Conservation (phyloP, 768 basidiomycete genomes). For the Phylloporus arenicola region DNA sequence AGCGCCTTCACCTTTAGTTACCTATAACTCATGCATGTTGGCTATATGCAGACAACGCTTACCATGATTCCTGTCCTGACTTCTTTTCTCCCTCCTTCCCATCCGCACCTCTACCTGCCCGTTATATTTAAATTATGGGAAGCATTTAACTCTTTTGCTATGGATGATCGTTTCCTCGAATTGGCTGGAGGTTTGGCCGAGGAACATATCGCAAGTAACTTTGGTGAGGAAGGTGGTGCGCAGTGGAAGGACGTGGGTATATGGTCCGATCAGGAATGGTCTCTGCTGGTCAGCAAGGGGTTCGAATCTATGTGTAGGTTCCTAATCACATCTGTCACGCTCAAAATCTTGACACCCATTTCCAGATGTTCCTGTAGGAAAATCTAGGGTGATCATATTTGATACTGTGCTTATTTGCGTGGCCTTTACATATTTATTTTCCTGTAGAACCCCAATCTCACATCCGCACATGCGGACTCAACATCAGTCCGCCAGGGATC, state of each 20-base stretch:
- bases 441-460: constrained; percentile 54
- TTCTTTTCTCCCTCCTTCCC: constrained; percentile 69
- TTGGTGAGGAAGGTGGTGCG: constrained; percentile 51
- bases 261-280: constrained; percentile 82
- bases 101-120: constrained; percentile 65
- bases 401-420: background rate
- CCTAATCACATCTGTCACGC: background rate
- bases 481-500: constrained; percentile 50
- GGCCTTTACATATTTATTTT: constrained; percentile 1
- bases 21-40: background rate
- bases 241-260: constrained; percentile 85
- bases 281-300: constrained; percentile 75
- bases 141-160: constrained; percentile 64
- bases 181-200: constrained; percentile 65
- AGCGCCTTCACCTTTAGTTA: constrained; percentile 17
- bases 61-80: constrained; percentile 73
- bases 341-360: constrained; percentile 35
- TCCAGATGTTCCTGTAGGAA: constrained; percentile 47
- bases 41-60: constrained; percentile 48
- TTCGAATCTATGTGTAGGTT: constrained; percentile 68
- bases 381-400: constrained; percentile 45
- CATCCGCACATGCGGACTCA: constrained; percentile 65
- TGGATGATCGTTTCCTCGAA: constrained; percentile 74
- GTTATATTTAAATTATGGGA: constrained; percentile 73
- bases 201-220: constrained; percentile 65